Evolutionary conservation across 2,329 filamentous ascomycete genomes (phyloP), one percentile per base, ranked within the genome.

Genomic region (Alternaria angustiovoidea): DNA sequence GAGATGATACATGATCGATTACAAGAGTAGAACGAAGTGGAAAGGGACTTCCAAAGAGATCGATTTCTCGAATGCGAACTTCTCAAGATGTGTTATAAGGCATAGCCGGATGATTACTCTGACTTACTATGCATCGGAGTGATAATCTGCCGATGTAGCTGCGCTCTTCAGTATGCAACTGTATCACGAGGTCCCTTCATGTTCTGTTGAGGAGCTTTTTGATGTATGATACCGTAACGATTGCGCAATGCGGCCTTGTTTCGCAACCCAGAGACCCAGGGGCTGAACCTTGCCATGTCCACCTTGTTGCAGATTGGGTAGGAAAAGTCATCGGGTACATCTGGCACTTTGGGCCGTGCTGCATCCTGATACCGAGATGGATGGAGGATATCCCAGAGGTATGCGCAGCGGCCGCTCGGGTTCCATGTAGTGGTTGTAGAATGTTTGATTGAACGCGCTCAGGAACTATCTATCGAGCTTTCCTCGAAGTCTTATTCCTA

Each of bases 11-110:
- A 36, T 8, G 36, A 11, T 11, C 7, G 16, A 12, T 0, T 16
- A 14, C 6, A 20, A 12, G 1, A 24, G 3, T 11, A n/a, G 2
- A 34, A 48, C 3, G 46, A 49, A 24, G 42, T 7, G 7, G 4
- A n/a, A 42, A 24, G 12, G 16, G 20, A 1, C 0, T 16, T 24
- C 0, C 5, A 9, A 42, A 0, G 22, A 24, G 11, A 42, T 6
- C 7, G 11, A 1, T 24, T 7, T 24, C 6, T 42, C 2, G 7
- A 3, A 24, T 16, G 11, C 11, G 7, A 16, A 16, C 20, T 1
- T 42, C 7, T 42, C 6, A 8, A 2, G 3, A 24, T 20, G 20
- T 8, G 18, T 4, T 6, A 16, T 36, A 7, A 24, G 14, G 20
- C 11, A 16, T 6, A 42, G 39, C 39, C 20, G 2, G 20, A 42